Evolutionary conservation across 805 yeast genomes (phyloP).

Genomic region (Kodamaea jinghongensis): DNA sequence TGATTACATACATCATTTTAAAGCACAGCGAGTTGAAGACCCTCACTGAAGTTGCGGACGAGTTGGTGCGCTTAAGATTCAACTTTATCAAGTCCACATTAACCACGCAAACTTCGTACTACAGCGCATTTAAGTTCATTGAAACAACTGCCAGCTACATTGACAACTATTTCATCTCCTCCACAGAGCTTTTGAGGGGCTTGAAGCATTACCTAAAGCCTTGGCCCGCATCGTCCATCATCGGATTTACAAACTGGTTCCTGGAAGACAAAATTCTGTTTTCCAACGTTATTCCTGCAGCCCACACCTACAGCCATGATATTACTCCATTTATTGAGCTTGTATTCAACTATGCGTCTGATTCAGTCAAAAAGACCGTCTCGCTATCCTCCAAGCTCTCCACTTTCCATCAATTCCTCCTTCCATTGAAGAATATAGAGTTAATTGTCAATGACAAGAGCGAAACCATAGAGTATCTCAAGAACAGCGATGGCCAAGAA

Average conservation of each 20-base stretch:
- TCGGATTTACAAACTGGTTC: slow-evolving; percentile 36
- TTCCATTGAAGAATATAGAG: slow-evolving; percentile 3
- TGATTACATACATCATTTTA: slow-evolving; percentile 32
- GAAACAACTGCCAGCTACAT: slow-evolving; percentile 34
- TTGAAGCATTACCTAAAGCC: slow-evolving; percentile 15
- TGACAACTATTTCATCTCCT: slow-evolving; percentile 19
- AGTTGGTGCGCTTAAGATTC: slow-evolving; percentile 24
- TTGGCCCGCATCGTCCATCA: slow-evolving; percentile 27
- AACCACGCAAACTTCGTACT: slow-evolving; percentile 4
- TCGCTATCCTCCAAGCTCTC: slow-evolving; percentile 2
- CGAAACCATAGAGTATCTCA: slow-evolving; percentile 12
- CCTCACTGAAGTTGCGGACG: slow-evolving; percentile 19
- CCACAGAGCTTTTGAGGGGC: slow-evolving; percentile 14
- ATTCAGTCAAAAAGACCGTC: background rate
- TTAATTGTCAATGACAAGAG: slow-evolving; percentile 5
- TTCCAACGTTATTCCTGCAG: slow-evolving; percentile 2
- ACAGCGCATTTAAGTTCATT: slow-evolving; percentile 27
- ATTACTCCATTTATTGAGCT: background rate
- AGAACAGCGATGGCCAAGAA: slow-evolving; percentile 3
- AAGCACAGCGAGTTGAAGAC: slow-evolving; percentile 12
- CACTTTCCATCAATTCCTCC: background rate
- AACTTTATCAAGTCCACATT: slow-evolving; percentile 16
- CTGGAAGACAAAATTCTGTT: slow-evolving; percentile 17
- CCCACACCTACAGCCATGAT: background rate
- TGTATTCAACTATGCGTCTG: background rate